Base-by-base conservation (phyloP, 169 alveolate species). In the Plasmodium yoelii region DNA sequence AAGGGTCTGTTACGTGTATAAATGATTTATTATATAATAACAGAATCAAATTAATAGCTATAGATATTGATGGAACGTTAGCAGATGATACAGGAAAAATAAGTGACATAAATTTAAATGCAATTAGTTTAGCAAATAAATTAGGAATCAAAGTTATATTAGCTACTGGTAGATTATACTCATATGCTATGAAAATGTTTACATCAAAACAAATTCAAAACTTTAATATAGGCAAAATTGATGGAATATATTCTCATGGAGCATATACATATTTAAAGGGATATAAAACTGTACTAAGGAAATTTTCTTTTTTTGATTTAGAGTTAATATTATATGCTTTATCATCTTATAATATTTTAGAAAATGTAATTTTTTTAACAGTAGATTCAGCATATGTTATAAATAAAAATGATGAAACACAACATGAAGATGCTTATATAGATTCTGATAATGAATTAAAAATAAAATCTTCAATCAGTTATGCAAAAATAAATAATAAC, bases 31-130 rank as follows among this genome's bases (percentile, higher is more conserved):
- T 77, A 24, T 26, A 51, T 28, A 77, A 68, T 49, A 77, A 77
- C 18, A 49, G 22, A 7, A 44, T 77, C 1, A 77, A 77, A 24
- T 24, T 77, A 19, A 77, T 77, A 9, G 77, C 88, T 4, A 77
- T 77, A 5, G 88, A 77, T 46, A 77, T 77, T 0, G 88, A 77
- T 64, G 88, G 88, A 1, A 77, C 88, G 0, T 57, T 77, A n/a
- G 75, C 88, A 1, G 77, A 77, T 77, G 77, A 77, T 9, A 0
- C 0, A 5, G 49, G 70, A 0, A 64, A 42, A 51, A 63, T 77
- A 7, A 77, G 77, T 64, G 61, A 77, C n/a, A 69, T 18, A 5
- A 77, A 77, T 57, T 49, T 77, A 28, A 63, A 1, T 26, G 80
- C 88, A 3, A 77, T 77, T 4, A 9, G 53, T 2, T 2, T 46